phyloP scores from a whole-genome alignment of 2,329 filamentous ascomycete species.

The Beauveria sp. region DNA sequence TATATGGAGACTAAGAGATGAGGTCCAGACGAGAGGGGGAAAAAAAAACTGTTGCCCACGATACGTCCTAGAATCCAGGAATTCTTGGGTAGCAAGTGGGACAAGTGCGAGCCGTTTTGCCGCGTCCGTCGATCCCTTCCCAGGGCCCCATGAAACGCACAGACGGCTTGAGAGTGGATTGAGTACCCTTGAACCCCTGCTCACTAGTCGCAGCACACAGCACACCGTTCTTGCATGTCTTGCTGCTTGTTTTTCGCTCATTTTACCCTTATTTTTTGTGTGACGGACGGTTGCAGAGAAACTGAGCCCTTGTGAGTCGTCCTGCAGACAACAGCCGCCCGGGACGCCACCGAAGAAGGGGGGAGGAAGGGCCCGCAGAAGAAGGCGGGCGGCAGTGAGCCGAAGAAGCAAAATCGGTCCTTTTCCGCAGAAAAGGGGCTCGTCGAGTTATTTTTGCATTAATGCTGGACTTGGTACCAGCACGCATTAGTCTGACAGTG shows the following conservation, averaged over 20 bases:
- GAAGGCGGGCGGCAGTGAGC: background rate
- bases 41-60: too few relatives aligned
- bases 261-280: background rate
- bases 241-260: conserved; percentile 1
- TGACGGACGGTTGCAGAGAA: background rate
- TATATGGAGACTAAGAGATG: background rate
- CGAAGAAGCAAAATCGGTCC: conserved; percentile 3
- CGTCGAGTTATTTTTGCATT: background rate
- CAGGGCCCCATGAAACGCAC: background rate
- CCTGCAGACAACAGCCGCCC: background rate
- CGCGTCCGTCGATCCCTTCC: background rate
- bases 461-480: background rate
- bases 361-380: background rate
- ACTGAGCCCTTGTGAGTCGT: background rate
- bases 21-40: background rate
- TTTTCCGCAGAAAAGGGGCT: background rate
- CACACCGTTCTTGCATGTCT: conserved; percentile 4
- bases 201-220: background rate
- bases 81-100: too few relatives aligned
- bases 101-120: background rate
- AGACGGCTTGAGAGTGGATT: background rate
- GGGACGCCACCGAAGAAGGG: background rate
- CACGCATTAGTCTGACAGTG: background rate
- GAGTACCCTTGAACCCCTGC: background rate
- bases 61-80: background rate